These are phyloP conservation scores for Pharus latifolius DNA, from an alignment of 176 grass and related monocot species.

Conservation along the genomic window DNA sequence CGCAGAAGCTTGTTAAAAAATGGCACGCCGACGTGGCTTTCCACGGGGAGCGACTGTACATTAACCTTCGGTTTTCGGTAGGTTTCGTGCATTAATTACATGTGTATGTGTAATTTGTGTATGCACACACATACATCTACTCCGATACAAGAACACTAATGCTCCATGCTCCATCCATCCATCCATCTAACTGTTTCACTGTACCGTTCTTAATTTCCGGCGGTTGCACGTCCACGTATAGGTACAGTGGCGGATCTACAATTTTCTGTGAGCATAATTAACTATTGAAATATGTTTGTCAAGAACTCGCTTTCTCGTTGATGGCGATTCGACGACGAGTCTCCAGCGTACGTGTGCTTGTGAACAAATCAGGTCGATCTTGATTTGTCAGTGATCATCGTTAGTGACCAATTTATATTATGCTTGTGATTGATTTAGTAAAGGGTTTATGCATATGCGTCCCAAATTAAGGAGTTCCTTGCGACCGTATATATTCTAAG, in stretches of 20 bases:
- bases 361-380: neutral
- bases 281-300: neutral
- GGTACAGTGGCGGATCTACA: too few relatives aligned
- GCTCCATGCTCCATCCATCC: neutral
- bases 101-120: neutral
- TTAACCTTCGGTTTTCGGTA: conserved; percentile 1
- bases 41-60: neutral
- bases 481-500: neutral
- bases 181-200: neutral
- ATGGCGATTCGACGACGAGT: neutral
- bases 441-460: neutral
- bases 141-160: too few relatives aligned
- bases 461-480: too few relatives aligned
- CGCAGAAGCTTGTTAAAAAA: too few relatives aligned
- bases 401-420: too few relatives aligned
- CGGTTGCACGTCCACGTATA: neutral
- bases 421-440: too few relatives aligned
- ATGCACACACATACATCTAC: too few relatives aligned
- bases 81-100: neutral
- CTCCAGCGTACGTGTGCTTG: neutral
- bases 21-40: neutral
- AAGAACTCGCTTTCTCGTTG: neutral
- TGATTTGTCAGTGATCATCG: too few relatives aligned
- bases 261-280: too few relatives aligned
- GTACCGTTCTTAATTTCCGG: neutral